Conservation (phyloP, 257 asterid species). For the Thymus quinquecostatus region DNA sequence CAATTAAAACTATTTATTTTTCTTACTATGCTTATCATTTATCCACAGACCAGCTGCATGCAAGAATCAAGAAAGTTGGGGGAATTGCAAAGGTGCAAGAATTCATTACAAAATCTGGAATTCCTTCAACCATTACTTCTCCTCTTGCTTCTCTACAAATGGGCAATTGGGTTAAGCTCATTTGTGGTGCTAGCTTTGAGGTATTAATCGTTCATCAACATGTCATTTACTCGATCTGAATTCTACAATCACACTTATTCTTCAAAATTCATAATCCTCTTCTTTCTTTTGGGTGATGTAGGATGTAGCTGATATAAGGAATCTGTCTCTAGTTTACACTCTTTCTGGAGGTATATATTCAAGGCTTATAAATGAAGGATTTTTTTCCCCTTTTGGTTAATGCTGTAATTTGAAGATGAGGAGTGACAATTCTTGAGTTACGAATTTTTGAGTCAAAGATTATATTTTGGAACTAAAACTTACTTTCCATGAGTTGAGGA, state of each 20-base stretch:
- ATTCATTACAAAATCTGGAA: constrained; percentile 46
- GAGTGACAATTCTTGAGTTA: background rate
- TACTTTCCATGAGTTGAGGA: background rate
- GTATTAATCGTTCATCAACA: constrained; percentile 28
- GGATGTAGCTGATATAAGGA: constrained; percentile 90
- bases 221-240: background rate
- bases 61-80: constrained; percentile 38
- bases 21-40: background rate
- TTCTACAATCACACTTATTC: background rate
- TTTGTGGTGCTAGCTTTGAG: constrained; percentile 98
- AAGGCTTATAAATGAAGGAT: background rate
- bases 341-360: constrained; percentile 77
- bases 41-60: constrained; percentile 43
- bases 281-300: constrained; percentile 27
- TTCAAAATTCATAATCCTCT: background rate
- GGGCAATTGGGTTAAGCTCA: constrained; percentile 96
- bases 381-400: background rate
- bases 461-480: background rate
- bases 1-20: background rate
- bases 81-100: constrained; percentile 56
- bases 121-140: constrained; percentile 57
- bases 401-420: background rate
- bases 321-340: constrained; percentile 88
- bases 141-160: constrained; percentile 67
- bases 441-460: background rate